phyloP scores from a whole-genome alignment of 1,139 yeast genomes.

The Blastobotrys ciferrii region DNA sequence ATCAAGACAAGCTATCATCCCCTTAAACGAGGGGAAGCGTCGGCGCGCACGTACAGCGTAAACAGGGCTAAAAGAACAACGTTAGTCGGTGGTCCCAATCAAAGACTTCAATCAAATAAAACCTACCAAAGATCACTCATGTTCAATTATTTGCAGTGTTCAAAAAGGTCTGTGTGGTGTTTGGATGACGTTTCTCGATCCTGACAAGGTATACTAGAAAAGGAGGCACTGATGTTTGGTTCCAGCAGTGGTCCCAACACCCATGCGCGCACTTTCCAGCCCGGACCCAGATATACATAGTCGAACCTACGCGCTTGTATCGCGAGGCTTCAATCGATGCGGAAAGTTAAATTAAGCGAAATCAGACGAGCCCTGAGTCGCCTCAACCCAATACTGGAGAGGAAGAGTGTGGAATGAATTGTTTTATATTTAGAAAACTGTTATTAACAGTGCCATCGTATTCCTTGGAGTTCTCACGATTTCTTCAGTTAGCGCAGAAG shows the following conservation, averaged over 20 bases:
- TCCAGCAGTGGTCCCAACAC: background rate
- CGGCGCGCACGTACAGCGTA: constrained; percentile 51
- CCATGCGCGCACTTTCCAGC: background rate
- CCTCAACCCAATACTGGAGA: no score
- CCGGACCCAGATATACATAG: background rate
- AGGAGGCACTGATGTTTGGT: constrained; percentile 5
- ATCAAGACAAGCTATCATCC: no score
- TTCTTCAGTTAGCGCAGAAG: no score
- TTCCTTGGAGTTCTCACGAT: no score
- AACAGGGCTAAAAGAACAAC: constrained; percentile 53
- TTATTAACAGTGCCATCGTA: no score
- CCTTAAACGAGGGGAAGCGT: background rate
- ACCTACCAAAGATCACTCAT: constrained; percentile 42
- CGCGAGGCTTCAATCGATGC: no score
- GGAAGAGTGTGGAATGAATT: no score
- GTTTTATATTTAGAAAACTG: no score
- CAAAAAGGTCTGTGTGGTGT: no score
- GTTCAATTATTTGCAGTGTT: constrained; percentile 7
- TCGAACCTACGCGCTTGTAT: no score
- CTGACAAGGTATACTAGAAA: background rate
- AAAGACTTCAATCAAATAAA: constrained; percentile 2
- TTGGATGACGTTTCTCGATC: background rate
- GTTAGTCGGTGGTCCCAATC: constrained; percentile 9
- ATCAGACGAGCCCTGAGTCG: no score
- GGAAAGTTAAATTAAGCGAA: no score